A percentile compares a stretch with the other conserved stretches of the same genome.
Evolutionary conservation across 345 rosid genomes (phyloP).

Genomic region (Pelargonium nanum): DNA sequence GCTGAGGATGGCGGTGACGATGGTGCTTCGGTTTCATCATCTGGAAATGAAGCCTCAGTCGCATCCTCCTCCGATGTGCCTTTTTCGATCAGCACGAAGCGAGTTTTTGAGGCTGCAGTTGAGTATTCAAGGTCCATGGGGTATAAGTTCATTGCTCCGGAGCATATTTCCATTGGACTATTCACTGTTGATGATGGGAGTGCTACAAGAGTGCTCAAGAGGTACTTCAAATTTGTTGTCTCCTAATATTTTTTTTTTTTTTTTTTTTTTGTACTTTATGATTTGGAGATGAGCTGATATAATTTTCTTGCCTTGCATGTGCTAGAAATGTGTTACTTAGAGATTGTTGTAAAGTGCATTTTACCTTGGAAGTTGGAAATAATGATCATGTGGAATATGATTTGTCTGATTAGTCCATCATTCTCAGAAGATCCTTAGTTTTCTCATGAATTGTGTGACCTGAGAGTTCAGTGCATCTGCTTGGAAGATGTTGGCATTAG

Average conservation of each 20-base stretch:
- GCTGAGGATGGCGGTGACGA: constrained; percentile 9
- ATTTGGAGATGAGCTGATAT: too few species aligned
- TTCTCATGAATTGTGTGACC: neutral
- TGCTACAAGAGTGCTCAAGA: constrained; percentile 61
- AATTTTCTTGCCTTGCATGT: too few species aligned
- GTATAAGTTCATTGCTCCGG: constrained; percentile 77
- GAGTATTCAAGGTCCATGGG: constrained; percentile 84
- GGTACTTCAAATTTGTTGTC: constrained; percentile 26
- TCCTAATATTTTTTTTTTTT: neutral
- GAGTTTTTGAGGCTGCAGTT: constrained; percentile 93
- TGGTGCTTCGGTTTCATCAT: constrained; percentile 14
- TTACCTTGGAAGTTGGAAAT: too few species aligned
- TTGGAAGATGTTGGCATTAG: too few species aligned
- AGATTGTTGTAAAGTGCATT: too few species aligned
- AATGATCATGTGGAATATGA: neutral
- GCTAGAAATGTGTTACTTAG: neutral
- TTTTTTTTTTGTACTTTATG: constrained; percentile 2
- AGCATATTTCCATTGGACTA: constrained; percentile 82
- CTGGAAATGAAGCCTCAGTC: constrained; percentile 10
- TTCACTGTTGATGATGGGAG: constrained; percentile 91
- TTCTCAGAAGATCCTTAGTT: neutral
- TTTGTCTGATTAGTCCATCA: too few species aligned
- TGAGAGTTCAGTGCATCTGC: neutral
- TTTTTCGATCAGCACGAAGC: constrained; percentile 63
- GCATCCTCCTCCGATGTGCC: constrained; percentile 42